These are phyloP conservation scores for Arthrinium puccinioides DNA, from an alignment of 2,329 filamentous ascomycete genomes.

Conservation along the genomic window DNA sequence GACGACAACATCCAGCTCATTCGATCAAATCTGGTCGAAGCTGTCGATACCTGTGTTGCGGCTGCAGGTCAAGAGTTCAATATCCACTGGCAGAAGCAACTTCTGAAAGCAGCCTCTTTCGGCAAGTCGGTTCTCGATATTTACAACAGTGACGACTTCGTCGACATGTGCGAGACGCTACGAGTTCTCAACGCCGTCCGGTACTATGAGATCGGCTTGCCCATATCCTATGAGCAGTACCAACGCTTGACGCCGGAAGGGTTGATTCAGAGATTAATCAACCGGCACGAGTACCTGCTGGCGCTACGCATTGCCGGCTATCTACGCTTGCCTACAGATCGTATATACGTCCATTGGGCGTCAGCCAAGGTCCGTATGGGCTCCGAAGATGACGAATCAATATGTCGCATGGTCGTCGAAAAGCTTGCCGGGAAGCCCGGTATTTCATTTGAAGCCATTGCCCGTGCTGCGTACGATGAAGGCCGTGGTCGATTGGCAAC, in stretches of 20 bases:
- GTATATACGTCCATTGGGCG: constrained; percentile 95
- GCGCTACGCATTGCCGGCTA: constrained; percentile 85
- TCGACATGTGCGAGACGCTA: constrained; percentile 93
- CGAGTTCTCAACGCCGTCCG: constrained; percentile 88
- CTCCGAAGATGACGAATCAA: constrained; percentile 76
- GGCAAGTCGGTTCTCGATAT: constrained; percentile 95
- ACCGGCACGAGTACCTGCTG: constrained; percentile 83
- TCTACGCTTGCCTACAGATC: constrained; percentile 75
- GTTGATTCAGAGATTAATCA: constrained; percentile 78
- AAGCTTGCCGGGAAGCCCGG: constrained; percentile 81
- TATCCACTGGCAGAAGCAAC: constrained; percentile 85
- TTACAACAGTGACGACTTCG: constrained; percentile 97
- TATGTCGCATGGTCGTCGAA: constrained; percentile 80
- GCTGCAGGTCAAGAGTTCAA: constrained; percentile 91
- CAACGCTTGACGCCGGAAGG: constrained; percentile 82
- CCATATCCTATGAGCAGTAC: constrained; percentile 90
- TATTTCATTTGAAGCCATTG: constrained; percentile 93
- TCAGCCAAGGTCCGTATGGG: constrained; percentile 86
- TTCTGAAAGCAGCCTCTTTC: constrained; percentile 94
- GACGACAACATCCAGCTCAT: constrained; percentile 98
- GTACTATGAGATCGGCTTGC: constrained; percentile 84
- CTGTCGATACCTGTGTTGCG: constrained; percentile 88
- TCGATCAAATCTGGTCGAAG: constrained; percentile 76
- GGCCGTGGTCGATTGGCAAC: constrained; percentile 84
- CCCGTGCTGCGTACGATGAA: constrained; percentile 88